Evolutionary conservation across 768 basidiomycete species (phyloP), one percentile per base, ranked within the genome.

Genomic region (Crepidotus variabilis): DNA sequence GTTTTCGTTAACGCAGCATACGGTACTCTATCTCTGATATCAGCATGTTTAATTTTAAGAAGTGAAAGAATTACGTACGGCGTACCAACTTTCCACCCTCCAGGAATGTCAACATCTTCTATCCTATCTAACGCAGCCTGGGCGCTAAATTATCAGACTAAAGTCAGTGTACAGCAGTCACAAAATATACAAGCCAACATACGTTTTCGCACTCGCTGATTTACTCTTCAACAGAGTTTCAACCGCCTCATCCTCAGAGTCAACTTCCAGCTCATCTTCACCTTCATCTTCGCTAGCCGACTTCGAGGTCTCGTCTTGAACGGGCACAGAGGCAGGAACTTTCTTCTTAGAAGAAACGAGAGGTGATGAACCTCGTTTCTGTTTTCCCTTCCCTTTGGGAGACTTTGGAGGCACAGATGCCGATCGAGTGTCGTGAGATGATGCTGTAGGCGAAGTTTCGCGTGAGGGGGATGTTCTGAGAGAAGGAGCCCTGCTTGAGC

Each of bases 1-100:
- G 89, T 84, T 61, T 92, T 88, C 8, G 94, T 85, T 34, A 99
- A 80, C 6, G 97, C 92, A 16, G 92, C 89, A 67, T 99, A 99
- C 0, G 97, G 97, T 10, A 98, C 89, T 2, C 95, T 98, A 51
- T 14, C 5, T 23, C 24, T 34, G 23, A 2, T 45, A 53, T 60
- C 47, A 58, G 47, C 23, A n/a, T n/a, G n/a, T 49, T 22, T 22
- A 35, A 16, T 7, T 47, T 23, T 14, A 49, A 28, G 23, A 32
- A 6, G 51, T 6, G n/a, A 23, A 18, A 18, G 43, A n/a, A 10
- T 45, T 16, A 35, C 92, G 62, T 67, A 95, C 94, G 92, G 83
- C 61, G 88, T 76, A 11, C 93, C 94, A 22, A 75, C 75, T 74
- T 91, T 88, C 95, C 95, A 92, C 16, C 88, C 88, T 18, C 87